A percentile compares a stretch with the other conserved stretches of the same genome.
Conservation (phyloP, 129 eudicot species). For the Apium graveolens region DNA sequence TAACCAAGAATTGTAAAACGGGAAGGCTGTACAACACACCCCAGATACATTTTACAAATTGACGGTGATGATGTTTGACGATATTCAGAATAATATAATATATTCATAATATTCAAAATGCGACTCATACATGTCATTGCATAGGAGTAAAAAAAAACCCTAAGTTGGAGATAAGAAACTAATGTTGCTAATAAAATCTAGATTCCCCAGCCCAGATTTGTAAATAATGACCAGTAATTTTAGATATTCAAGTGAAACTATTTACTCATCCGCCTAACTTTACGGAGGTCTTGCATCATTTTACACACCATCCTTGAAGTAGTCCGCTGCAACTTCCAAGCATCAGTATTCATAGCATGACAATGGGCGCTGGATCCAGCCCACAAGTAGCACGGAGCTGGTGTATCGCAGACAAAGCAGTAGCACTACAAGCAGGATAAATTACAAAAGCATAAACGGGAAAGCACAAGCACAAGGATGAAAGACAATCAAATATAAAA, state of each 20-base stretch:
- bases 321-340: constrained; percentile 35
- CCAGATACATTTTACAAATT: too few species aligned
- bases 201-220: not conserved
- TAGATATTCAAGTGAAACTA: not conserved
- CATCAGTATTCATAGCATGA: constrained; percentile 57
- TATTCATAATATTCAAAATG: not conserved
- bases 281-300: not conserved
- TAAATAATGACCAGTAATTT: too few species aligned
- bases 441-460: not conserved
- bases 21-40: not conserved
- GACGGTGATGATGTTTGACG: not conserved
- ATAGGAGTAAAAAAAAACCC: not conserved
- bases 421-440: constrained; percentile 44
- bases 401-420: constrained; percentile 66
- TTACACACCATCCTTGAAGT: not conserved
- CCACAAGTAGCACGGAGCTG: constrained; percentile 74
- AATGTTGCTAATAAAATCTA: not conserved
- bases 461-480: too few species aligned
- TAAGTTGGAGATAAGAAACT: not conserved
- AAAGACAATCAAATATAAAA: too few species aligned
- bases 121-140: not conserved
- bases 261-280: not conserved
- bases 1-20: not conserved
- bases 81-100: not conserved
- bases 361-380: constrained; percentile 40